A percentile compares a stretch with the other conserved stretches of the same genome.
Evolutionary conservation across 441 rosid species (phyloP).

Genomic region (Bruguiera hainesii): DNA sequence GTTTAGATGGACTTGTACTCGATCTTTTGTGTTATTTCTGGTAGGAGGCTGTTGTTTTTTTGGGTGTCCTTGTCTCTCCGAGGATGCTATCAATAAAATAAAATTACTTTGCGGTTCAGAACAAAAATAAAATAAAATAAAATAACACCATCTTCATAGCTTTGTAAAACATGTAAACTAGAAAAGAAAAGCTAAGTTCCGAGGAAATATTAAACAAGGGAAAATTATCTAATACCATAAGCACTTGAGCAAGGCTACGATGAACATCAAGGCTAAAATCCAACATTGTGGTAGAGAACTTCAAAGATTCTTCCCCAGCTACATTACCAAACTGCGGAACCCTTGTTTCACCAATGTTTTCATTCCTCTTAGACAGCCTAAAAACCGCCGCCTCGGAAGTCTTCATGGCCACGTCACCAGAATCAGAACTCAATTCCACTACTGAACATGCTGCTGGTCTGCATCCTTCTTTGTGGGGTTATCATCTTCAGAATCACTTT

Average conservation of each 20-base stretch:
- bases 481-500: slow-evolving; percentile 50
- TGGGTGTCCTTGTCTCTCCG: too few relatives aligned
- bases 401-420: slow-evolving; percentile 20
- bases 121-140: too few relatives aligned
- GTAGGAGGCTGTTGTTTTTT: too few relatives aligned
- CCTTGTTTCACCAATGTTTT: slow-evolving; percentile 14
- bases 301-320: slow-evolving; percentile 17
- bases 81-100: too few relatives aligned
- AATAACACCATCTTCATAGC: too few relatives aligned
- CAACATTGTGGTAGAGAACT: slow-evolving; percentile 11
- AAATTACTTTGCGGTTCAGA: too few relatives aligned
- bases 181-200: slow-evolving; percentile 1
- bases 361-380: slow-evolving; percentile 17
- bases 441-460: slow-evolving; percentile 33
- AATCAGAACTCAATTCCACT: slow-evolving; percentile 16
- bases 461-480: slow-evolving; percentile 40
- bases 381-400: slow-evolving; percentile 13
- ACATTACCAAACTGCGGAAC: slow-evolving; percentile 22
- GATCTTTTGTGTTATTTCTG: too few relatives aligned
- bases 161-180: neutral
- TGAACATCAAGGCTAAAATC: slow-evolving; percentile 10
- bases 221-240: slow-evolving; percentile 1
- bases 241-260: neutral
- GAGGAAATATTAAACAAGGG: neutral
- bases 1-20: too few relatives aligned